Evolutionary conservation across 306 rosid species (phyloP).

Genomic region (Cucurbita pepo): DNA sequence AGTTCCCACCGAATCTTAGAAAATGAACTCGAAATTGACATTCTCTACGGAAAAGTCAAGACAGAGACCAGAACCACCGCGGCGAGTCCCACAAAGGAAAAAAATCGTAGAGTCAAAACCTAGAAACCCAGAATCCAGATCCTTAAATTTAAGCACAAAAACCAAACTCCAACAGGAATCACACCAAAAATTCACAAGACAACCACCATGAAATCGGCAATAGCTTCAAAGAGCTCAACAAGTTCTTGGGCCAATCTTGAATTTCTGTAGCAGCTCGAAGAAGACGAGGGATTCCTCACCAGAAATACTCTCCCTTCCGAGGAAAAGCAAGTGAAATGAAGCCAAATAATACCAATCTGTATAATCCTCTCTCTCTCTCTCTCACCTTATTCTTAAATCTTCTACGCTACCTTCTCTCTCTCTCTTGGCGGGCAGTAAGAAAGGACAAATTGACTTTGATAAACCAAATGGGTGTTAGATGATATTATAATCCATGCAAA

Average conservation of each 20-base stretch:
- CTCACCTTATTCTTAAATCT: slow-evolving; percentile 2
- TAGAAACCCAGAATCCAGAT: slow-evolving; percentile 7
- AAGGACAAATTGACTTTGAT: slow-evolving; percentile 6
- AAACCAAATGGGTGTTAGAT: neutral
- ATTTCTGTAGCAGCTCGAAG: neutral
- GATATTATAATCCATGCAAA: neutral
- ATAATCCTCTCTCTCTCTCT: neutral
- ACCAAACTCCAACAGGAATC: neutral
- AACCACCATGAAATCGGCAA: neutral
- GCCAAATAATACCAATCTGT: neutral
- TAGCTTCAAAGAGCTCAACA: neutral
- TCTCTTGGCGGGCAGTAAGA: neutral
- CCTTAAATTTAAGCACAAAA: neutral
- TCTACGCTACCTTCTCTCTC: neutral
- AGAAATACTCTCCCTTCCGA: neutral
- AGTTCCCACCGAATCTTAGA: neutral
- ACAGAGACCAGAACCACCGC: neutral
- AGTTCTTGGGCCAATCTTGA: neutral
- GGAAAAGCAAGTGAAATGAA: neutral
- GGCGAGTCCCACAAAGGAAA: neutral
- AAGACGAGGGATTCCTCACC: neutral
- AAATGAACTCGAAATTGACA: neutral
- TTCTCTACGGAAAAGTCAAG: slow-evolving; percentile 1
- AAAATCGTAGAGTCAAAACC: slow-evolving; percentile 4
- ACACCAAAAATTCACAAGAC: neutral